Percentiles rank a stretch among this genome's conserved stretches.
phyloP scores from a whole-genome alignment of 1,284 basidiomycete genomes.

The Pholiota adiposa region DNA sequence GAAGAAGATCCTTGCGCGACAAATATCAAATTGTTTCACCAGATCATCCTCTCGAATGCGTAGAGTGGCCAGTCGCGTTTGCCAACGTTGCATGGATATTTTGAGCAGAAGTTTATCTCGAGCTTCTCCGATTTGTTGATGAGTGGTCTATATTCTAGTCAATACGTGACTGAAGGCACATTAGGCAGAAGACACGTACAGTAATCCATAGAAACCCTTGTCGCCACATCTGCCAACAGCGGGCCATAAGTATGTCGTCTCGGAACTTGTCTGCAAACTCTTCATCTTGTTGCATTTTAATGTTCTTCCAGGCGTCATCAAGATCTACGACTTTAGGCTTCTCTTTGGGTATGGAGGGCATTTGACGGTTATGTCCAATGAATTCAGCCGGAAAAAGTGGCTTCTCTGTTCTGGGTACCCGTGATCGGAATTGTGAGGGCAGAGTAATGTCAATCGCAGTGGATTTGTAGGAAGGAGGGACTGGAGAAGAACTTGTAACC shows the following conservation, averaged over 20 bases:
- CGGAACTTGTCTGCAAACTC: slow-evolving; percentile 72
- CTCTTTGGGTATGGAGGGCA: slow-evolving; percentile 12
- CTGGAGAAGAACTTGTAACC: slow-evolving; percentile 16
- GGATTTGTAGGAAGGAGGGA: slow-evolving; percentile 31
- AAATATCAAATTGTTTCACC: slow-evolving; percentile 43
- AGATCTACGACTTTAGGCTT: slow-evolving; percentile 47
- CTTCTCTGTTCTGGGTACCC: neutral
- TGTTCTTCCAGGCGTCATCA: slow-evolving; percentile 77
- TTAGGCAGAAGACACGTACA: slow-evolving; percentile 46
- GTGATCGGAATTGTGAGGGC: neutral
- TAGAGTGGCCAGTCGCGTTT: slow-evolving; percentile 39
- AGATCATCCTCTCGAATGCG: slow-evolving; percentile 45
- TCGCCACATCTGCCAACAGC: slow-evolving; percentile 74
- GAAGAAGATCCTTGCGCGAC: slow-evolving; percentile 45
- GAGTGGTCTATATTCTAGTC: slow-evolving; percentile 52
- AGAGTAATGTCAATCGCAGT: slow-evolving; percentile 12
- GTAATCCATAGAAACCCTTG: slow-evolving; percentile 70
- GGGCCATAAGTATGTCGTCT: slow-evolving; percentile 61
- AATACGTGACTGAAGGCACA: slow-evolving; percentile 14
- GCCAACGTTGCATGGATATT: slow-evolving; percentile 62
- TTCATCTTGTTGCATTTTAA: slow-evolving; percentile 70
- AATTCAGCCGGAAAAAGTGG: neutral
- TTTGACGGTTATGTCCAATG: slow-evolving; percentile 5
- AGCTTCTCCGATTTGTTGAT: slow-evolving; percentile 59
- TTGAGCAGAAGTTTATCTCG: slow-evolving; percentile 64